These are phyloP conservation scores for Castanopsis chinensis DNA, from an alignment of 306 rosid species.

Conservation along the genomic window DNA sequence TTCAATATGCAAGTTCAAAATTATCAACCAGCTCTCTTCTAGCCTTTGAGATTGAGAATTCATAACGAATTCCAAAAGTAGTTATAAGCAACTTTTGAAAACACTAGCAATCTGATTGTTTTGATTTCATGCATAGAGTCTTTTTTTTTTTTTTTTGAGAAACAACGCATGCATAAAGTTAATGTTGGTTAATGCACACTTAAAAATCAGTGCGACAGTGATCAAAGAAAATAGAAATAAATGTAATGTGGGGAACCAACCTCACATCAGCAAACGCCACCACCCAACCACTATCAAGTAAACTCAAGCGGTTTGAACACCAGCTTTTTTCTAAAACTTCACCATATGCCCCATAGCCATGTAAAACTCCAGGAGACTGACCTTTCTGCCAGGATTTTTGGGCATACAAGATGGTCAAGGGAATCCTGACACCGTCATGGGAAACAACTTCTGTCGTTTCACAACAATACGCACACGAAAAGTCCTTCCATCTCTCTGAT, in stretches of 20 bases:
- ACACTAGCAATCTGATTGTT: not conserved
- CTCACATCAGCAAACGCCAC: constrained; percentile 94
- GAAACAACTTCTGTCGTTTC: constrained; percentile 73
- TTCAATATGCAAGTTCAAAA: not conserved
- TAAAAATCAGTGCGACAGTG: not conserved
- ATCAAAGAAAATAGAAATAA: not conserved
- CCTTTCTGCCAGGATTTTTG: constrained; percentile 58
- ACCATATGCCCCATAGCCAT: constrained; percentile 94
- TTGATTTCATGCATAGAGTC: not conserved
- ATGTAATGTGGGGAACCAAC: constrained; percentile 34
- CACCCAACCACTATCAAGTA: constrained; percentile 91
- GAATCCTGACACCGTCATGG: constrained; percentile 60
- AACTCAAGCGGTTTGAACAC: constrained; percentile 77
- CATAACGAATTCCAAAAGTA: not conserved
- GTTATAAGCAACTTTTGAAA: not conserved
- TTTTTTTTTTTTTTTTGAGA: not conserved
- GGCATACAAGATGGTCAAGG: constrained; percentile 78
- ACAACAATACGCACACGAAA: constrained; percentile 60
- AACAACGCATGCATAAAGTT: not conserved
- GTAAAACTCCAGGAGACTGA: constrained; percentile 71
- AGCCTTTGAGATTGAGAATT: not conserved
- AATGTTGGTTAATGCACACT: not conserved
- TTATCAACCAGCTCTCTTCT: not conserved
- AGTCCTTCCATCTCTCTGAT: constrained; percentile 58
- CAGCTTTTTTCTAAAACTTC: constrained; percentile 83